phyloP scores from a whole-genome alignment of 169 alveolate genomes.

The Eimeria falciformis region DNA sequence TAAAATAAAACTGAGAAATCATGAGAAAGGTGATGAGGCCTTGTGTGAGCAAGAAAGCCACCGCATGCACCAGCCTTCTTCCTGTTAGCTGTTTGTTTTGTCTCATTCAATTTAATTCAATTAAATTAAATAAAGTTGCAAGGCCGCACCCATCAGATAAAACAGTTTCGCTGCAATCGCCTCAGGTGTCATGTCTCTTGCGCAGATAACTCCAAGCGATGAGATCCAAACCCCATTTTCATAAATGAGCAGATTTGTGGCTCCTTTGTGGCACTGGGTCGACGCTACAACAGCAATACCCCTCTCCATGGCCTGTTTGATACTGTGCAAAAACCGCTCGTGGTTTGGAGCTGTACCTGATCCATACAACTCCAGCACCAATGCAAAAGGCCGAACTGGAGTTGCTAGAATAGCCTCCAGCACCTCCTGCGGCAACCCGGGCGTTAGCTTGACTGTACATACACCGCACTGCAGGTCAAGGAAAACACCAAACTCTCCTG shows the following conservation, averaged over 20 bases:
- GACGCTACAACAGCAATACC: conserved; percentile 88
- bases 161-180: conserved; percentile 86
- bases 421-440: background rate
- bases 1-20: background rate
- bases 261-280: conserved; percentile 90
- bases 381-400: conserved; percentile 64
- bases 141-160: conserved; percentile 82
- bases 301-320: conserved; percentile 83
- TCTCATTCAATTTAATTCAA: background rate
- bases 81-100: background rate
- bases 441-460: conserved; percentile 5
- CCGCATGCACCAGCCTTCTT: too few relatives aligned
- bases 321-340: conserved; percentile 78
- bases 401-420: background rate
- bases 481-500: background rate
- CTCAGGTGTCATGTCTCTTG: conserved; percentile 89
- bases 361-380: conserved; percentile 84
- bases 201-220: conserved; percentile 86
- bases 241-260: conserved; percentile 84
- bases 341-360: conserved; percentile 90
- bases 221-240: conserved; percentile 86
- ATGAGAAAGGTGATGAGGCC: background rate
- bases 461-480: conserved; percentile 50
- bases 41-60: background rate
- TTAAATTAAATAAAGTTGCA: background rate